phyloP scores from a whole-genome alignment of 495 filamentous ascomycete species.

The Aspergillus haitiensis region DNA sequence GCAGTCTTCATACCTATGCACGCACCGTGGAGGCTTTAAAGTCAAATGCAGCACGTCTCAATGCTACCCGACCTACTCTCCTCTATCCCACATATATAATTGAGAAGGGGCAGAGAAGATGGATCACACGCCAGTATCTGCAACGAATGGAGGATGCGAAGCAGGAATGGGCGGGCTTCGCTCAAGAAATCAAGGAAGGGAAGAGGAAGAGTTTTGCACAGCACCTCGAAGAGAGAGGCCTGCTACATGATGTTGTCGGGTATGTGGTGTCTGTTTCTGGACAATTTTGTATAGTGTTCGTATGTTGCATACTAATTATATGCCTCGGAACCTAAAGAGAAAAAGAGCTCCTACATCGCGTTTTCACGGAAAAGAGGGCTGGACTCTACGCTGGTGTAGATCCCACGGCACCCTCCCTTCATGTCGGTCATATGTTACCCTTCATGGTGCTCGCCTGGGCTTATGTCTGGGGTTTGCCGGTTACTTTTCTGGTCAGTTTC shows the following conservation, averaged over 20 bases:
- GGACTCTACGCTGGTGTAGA: conserved; percentile 90
- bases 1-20: conserved; percentile 32
- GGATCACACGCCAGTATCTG: conserved; percentile 50
- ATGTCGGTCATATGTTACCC: conserved; percentile 89
- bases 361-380: conserved; percentile 68
- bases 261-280: conserved; percentile 39
- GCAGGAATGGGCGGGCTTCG: conserved; percentile 56
- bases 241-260: conserved; percentile 80
- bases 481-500: conserved; percentile 63
- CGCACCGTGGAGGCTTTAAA: conserved; percentile 24
- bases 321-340: conserved; percentile 38
- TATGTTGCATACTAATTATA: conserved; percentile 1
- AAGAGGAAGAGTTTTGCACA: conserved; percentile 62
- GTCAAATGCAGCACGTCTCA: conserved; percentile 20
- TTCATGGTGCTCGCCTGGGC: conserved; percentile 95
- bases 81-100: background rate
- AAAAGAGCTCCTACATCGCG: conserved; percentile 63
- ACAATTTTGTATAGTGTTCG: too few relatives aligned
- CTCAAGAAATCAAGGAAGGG: conserved; percentile 59
- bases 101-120: conserved; percentile 39
- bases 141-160: conserved; percentile 55
- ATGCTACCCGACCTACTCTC: conserved; percentile 23
- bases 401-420: conserved; percentile 85
- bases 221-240: conserved; percentile 75
- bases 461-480: conserved; percentile 77